A percentile compares a stretch with the other conserved stretches of the same genome.
Evolutionary conservation across 225 moss, liverwort and hornwort genomes (phyloP).

Genomic region (Physcomitrium patens): DNA sequence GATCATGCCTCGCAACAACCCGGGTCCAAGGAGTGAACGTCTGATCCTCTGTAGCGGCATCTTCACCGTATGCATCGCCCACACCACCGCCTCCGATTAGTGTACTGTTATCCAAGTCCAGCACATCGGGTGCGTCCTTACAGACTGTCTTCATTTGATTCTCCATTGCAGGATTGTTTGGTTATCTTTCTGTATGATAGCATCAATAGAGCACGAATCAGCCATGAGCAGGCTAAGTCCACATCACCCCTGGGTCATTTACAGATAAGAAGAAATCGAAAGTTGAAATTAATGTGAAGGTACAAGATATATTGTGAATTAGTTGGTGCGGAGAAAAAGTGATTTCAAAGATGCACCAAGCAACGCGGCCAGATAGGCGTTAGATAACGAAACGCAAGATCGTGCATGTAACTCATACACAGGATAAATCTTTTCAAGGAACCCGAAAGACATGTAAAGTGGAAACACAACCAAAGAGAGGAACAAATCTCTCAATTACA

Average conservation of each 20-base stretch:
- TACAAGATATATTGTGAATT: background rate
- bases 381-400: background rate
- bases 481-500: background rate
- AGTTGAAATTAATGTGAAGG: background rate
- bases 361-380: background rate
- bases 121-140: constrained; percentile 37
- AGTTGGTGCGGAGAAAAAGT: background rate
- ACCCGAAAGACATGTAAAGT: background rate
- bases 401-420: background rate
- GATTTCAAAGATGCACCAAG: background rate
- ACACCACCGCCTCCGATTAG: constrained; percentile 48
- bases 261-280: background rate
- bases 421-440: background rate
- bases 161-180: constrained; percentile 29
- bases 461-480: background rate
- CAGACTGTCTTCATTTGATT: constrained; percentile 36
- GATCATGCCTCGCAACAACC: constrained; percentile 44
- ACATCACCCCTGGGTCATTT: background rate
- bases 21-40: constrained; percentile 50
- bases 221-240: background rate
- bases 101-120: constrained; percentile 53
- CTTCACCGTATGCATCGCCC: constrained; percentile 39
- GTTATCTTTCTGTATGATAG: constrained; percentile 24
- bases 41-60: constrained; percentile 38
- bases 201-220: background rate